Conservation (phyloP, 2,329 filamentous ascomycete genomes). For the Intubia oerlemansii region DNA sequence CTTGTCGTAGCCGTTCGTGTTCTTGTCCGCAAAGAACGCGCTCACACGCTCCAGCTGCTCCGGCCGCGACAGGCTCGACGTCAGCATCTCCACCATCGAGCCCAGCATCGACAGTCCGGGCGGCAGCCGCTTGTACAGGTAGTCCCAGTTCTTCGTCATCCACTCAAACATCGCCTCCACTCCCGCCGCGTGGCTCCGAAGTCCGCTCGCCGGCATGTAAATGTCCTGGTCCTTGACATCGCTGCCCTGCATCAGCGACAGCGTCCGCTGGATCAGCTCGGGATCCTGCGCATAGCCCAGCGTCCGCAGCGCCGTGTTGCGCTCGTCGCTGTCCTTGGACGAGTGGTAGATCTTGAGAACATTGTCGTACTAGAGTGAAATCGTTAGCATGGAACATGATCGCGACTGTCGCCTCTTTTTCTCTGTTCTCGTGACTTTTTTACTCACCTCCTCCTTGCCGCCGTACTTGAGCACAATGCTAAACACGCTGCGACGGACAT, state of each 20-base stretch:
- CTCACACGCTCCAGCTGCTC: slow-evolving; percentile 59
- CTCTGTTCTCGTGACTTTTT: too few relatives aligned
- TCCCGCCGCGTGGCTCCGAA: slow-evolving; percentile 57
- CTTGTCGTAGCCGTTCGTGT: slow-evolving; percentile 70
- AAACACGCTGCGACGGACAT: slow-evolving; percentile 74
- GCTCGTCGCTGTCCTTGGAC: slow-evolving; percentile 64
- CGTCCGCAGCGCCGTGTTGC: slow-evolving; percentile 71
- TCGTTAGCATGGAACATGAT: neutral
- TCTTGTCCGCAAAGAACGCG: slow-evolving; percentile 61
- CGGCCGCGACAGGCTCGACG: slow-evolving; percentile 55
- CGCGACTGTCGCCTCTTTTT: too few relatives aligned
- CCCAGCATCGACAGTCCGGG: slow-evolving; percentile 76
- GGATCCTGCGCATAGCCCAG: slow-evolving; percentile 62
- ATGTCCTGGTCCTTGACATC: slow-evolving; percentile 90
- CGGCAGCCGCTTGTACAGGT: slow-evolving; percentile 58
- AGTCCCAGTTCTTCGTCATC: slow-evolving; percentile 79
- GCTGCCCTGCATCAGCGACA: slow-evolving; percentile 51
- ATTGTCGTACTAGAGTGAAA: slow-evolving; percentile 49
- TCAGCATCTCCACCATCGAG: slow-evolving; percentile 63
- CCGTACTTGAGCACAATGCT: slow-evolving; percentile 67
- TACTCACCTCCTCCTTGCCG: slow-evolving; percentile 52
- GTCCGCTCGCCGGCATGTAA: slow-evolving; percentile 65
- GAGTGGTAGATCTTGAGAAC: slow-evolving; percentile 55
- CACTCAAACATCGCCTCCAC: slow-evolving; percentile 64
- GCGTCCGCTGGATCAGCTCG: slow-evolving; percentile 60